These are phyloP conservation scores for Stylonectria norvegica DNA, from an alignment of 2,329 filamentous ascomycete species.

Conservation along the genomic window DNA sequence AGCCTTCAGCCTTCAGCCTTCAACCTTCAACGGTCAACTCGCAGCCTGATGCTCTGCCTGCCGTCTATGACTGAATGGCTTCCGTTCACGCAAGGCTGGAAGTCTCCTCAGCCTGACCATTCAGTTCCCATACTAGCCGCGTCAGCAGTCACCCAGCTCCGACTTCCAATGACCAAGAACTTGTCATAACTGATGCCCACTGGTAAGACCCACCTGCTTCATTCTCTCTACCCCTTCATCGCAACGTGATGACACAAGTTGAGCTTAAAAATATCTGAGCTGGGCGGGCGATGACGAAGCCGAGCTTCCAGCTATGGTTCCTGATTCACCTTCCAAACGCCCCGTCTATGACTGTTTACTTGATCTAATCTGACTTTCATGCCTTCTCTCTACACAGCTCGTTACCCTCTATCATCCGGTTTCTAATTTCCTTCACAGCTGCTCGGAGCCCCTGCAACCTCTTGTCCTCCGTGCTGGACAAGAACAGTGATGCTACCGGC, in stretches of 20 bases:
- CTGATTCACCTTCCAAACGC: constrained; percentile 23
- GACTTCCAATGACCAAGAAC: too few species aligned
- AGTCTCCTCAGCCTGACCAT: too few species aligned
- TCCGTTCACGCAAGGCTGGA: too few species aligned
- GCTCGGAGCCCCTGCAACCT: constrained; percentile 51
- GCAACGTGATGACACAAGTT: constrained; percentile 42
- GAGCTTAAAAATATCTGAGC: constrained; percentile 37
- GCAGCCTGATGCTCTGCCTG: background rate
- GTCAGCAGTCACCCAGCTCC: too few species aligned
- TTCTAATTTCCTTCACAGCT: constrained; percentile 38
- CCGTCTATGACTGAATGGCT: constrained; percentile 10
- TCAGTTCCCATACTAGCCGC: too few species aligned
- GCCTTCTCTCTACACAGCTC: constrained; percentile 13
- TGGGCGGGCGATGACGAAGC: constrained; percentile 43
- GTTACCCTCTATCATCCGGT: constrained; percentile 21
- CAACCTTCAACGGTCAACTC: background rate
- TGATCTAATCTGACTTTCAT: constrained; percentile 62
- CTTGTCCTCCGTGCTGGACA: constrained; percentile 46
- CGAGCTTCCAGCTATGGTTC: constrained; percentile 50
- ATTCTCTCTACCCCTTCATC: too few species aligned
- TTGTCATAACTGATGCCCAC: too few species aligned
- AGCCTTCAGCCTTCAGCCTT: too few species aligned
- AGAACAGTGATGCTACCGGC: constrained; percentile 67
- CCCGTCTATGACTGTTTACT: constrained; percentile 46
- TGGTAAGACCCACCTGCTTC: too few species aligned